Percentiles rank a stretch among this genome's conserved stretches.
Evolutionary conservation across 345 rosid genomes (phyloP).

Genomic region (Moricandia arvensis): DNA sequence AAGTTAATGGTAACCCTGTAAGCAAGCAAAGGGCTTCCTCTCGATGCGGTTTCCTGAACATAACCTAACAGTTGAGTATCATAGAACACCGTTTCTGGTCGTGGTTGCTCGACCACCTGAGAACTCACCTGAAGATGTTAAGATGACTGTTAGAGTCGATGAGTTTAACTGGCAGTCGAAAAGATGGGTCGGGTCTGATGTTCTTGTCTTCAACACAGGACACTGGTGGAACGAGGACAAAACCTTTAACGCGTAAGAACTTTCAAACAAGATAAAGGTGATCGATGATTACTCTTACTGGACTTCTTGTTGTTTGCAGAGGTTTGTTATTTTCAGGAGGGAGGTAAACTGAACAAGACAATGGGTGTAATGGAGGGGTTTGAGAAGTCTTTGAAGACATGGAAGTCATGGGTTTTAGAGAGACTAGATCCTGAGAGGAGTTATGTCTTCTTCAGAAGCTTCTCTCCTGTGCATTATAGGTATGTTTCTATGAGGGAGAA

Average conservation of each 20-base stretch:
- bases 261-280: too few species aligned
- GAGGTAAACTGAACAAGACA: slow-evolving; percentile 52
- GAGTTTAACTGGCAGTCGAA: slow-evolving; percentile 61
- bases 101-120: slow-evolving; percentile 56
- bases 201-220: slow-evolving; percentile 70
- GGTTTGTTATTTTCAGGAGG: slow-evolving; percentile 70
- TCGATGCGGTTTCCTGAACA: slow-evolving; percentile 66
- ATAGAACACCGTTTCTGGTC: slow-evolving; percentile 74
- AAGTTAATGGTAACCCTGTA: slow-evolving; percentile 68
- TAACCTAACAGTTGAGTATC: slow-evolving; percentile 71
- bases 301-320: slow-evolving; percentile 42
- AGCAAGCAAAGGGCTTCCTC: slow-evolving; percentile 84
- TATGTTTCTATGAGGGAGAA: slow-evolving; percentile 1
- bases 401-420: slow-evolving; percentile 58
- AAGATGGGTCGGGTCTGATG: slow-evolving; percentile 66
- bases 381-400: slow-evolving; percentile 59
- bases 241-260: slow-evolving; percentile 46
- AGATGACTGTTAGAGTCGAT: slow-evolving; percentile 55
- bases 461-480: slow-evolving; percentile 86
- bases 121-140: slow-evolving; percentile 44
- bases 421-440: slow-evolving; percentile 47
- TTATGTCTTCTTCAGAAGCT: slow-evolving; percentile 72
- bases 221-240: slow-evolving; percentile 92
- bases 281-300: neutral
- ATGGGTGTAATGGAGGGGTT: slow-evolving; percentile 71